A percentile compares a stretch with the other conserved stretches of the same genome.
These are phyloP conservation scores for Salvia splendens DNA, from an alignment of 257 asterid genomes.

Conservation along the genomic window DNA sequence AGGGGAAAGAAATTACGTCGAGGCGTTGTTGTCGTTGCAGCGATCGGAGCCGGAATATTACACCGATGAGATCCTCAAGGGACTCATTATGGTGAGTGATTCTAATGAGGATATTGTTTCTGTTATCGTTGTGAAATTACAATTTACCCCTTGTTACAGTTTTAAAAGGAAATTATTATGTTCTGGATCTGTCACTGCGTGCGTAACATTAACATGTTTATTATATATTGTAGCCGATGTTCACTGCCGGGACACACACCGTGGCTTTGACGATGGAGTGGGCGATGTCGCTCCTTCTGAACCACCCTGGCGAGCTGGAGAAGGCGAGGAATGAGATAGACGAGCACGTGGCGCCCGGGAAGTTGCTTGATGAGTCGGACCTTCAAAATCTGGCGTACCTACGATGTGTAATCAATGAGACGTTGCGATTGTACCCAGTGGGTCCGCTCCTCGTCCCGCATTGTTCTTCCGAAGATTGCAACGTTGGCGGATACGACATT, in stretches of 20 bases:
- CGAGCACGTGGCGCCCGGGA: constrained; percentile 27
- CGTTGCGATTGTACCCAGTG: constrained; percentile 40
- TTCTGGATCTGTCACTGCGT: no score
- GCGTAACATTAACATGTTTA: no score
- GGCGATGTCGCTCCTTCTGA: constrained; percentile 50
- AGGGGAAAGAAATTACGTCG: constrained; percentile 27
- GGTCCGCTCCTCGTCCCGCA: constrained; percentile 54
- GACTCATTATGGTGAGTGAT: constrained; percentile 36
- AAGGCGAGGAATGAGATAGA: constrained; percentile 40
- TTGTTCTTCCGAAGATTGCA: constrained; percentile 41
- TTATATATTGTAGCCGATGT: constrained; percentile 38
- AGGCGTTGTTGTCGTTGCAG: constrained; percentile 32
- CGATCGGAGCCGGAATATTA: constrained; percentile 36
- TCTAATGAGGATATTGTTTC: no score
- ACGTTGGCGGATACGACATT: constrained; percentile 34
- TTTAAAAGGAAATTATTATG: no score
- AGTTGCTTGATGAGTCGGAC: constrained; percentile 39
- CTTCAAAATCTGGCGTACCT: constrained; percentile 39
- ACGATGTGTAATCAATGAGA: constrained; percentile 45
- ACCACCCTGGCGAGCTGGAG: constrained; percentile 36
- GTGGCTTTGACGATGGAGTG: constrained; percentile 45
- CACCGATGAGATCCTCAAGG: constrained; percentile 40
- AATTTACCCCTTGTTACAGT: no score
- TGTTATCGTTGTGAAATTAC: no score
- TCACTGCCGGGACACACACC: constrained; percentile 48